phyloP scores from a whole-genome alignment of 768 basidiomycete species.

The Paxillus rubicundulus region DNA sequence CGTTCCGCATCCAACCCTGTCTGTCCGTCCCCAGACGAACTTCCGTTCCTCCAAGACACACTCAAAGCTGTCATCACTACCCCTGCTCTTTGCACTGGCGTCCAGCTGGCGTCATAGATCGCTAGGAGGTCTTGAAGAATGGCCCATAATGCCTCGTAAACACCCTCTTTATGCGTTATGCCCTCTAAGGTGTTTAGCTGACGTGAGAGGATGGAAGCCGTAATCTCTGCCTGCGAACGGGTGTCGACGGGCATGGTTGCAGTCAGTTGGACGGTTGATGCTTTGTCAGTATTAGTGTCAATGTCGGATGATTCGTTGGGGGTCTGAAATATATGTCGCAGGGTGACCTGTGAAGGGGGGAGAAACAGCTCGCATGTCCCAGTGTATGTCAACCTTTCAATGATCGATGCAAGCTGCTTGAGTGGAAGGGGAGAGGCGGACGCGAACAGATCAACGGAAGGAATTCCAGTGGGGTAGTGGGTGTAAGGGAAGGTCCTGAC shows the following conservation, averaged over 20 bases:
- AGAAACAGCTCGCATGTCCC: conserved; percentile 67
- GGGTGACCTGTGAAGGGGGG: conserved; percentile 46
- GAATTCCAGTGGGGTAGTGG: conserved; percentile 24
- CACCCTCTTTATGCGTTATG: conserved; percentile 57
- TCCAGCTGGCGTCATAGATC: conserved; percentile 45
- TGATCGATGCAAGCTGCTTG: conserved; percentile 55
- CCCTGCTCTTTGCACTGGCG: conserved; percentile 60
- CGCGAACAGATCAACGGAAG: conserved; percentile 33
- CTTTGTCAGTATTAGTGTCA: not conserved
- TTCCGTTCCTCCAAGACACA: conserved; percentile 32
- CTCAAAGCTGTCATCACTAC: conserved; percentile 55
- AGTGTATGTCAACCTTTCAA: conserved; percentile 67
- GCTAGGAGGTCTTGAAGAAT: conserved; percentile 50
- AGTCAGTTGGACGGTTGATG: not conserved
- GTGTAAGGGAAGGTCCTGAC: conserved; percentile 54
- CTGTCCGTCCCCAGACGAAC: conserved; percentile 23
- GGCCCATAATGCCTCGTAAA: conserved; percentile 36
- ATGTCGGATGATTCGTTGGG: not conserved
- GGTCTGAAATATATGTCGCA: conserved; percentile 25
- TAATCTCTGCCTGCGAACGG: conserved; percentile 26
- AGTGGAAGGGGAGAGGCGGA: conserved; percentile 38
- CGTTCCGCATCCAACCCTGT: conserved; percentile 28
- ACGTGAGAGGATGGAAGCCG: conserved; percentile 58
- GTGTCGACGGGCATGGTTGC: conserved; percentile 17
- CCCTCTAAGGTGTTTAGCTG: conserved; percentile 57